Base-by-base conservation (phyloP, 129 eudicot species). In the Mikania micrantha region DNA sequence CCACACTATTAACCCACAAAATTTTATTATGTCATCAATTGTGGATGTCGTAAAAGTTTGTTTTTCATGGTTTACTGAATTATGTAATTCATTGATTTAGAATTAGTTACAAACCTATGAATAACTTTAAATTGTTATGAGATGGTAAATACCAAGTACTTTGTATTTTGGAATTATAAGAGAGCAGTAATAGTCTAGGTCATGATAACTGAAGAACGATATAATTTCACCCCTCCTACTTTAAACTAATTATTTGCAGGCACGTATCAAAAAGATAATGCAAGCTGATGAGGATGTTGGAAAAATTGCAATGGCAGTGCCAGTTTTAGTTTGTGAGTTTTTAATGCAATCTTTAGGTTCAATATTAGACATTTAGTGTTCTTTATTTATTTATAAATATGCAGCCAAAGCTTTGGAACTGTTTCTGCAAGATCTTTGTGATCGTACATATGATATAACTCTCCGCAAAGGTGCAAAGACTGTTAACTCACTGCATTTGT, bases 231-330 rank as follows among this genome's bases (percentile, higher is more conserved):
- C 19, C 28, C 64, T 71, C 17, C 67, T 45, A 17, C 0, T 44
- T 29, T 60, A 1, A 31, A 28, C 17, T 60, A 24, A 29, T 62
- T 62, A 24, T 74, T 68, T 70, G 60, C 80, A 90, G 96, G 85
- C 94, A 58, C 90, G 96, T 29, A 90, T 90, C 22, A 90, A 90
- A 64, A 90, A 90, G 65, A 90, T 90, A n/a, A 90, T 90, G 96
- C 96, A 90, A 80, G 90, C 96, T 24, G 95, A 90, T 76, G 96
- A 90, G 79, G 96, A 90, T 48, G 87, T 90, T 4, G 96, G 96
- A 66, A 89, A 89, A 81, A 89, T 89, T 60, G 96, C 96, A 53
- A 80, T 86, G 91, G 97, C 95, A 11, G 97, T 90, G 22, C 97
- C 97, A 6, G 88, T 90, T 82, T 69, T 90, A 82, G 97, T 90